phyloP scores from a whole-genome alignment of 345 rosid species.

The Euphorbia pulcherrima region DNA sequence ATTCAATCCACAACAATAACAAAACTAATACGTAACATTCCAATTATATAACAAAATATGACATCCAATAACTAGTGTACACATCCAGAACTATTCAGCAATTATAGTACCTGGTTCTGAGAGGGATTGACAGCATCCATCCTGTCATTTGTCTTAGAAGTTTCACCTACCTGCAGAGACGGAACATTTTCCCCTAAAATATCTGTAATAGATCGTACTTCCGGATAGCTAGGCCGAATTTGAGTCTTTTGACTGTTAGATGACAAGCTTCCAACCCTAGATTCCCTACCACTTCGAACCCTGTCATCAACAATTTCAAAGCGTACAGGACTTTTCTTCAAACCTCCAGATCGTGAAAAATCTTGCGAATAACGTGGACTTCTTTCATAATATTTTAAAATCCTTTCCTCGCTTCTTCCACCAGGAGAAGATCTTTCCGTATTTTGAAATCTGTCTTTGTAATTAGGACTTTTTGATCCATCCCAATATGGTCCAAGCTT shows the following conservation, averaged over 20 bases:
- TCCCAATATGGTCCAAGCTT: slow-evolving; percentile 30
- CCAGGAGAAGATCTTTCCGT: slow-evolving; percentile 30
- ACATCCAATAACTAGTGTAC: neutral
- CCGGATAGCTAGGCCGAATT: slow-evolving; percentile 28
- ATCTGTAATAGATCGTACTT: slow-evolving; percentile 35
- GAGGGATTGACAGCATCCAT: slow-evolving; percentile 26
- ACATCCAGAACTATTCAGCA: neutral
- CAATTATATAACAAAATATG: neutral
- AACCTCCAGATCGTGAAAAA: slow-evolving; percentile 44
- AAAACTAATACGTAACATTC: neutral
- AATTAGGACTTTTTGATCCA: slow-evolving; percentile 41
- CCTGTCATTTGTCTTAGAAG: slow-evolving; percentile 23
- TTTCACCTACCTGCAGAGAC: slow-evolving; percentile 23
- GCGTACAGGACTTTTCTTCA: slow-evolving; percentile 48
- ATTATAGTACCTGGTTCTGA: slow-evolving; percentile 24
- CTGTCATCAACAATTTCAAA: slow-evolving; percentile 86
- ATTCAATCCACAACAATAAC: neutral
- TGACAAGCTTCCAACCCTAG: slow-evolving; percentile 40
- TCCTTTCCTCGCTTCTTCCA: slow-evolving; percentile 43
- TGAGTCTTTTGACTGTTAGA: slow-evolving; percentile 35
- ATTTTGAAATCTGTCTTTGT: slow-evolving; percentile 35
- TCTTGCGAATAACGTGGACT: slow-evolving; percentile 44
- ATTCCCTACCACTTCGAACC: slow-evolving; percentile 32
- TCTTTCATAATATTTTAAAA: slow-evolving; percentile 41
- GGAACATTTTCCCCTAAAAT: slow-evolving; percentile 28